These are phyloP conservation scores for Mycena crocata DNA, from an alignment of 768 basidiomycete species.

Conservation along the genomic window DNA sequence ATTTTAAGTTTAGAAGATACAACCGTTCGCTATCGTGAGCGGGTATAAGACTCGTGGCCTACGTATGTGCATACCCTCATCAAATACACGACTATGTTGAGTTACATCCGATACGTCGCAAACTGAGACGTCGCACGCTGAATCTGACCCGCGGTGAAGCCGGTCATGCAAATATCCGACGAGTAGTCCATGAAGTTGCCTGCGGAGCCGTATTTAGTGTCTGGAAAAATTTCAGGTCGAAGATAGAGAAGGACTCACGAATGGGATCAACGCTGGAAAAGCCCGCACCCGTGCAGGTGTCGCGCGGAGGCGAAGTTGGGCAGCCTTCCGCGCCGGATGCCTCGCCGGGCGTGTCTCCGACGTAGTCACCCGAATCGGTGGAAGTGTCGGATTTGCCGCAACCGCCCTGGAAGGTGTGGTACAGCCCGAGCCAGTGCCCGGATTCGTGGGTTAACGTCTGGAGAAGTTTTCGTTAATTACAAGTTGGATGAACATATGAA, in stretches of 20 bases:
- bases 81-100: too few species aligned
- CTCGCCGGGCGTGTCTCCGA: conserved; percentile 45
- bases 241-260: conserved; percentile 27
- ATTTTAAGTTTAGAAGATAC: too few species aligned
- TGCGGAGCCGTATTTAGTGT: too few species aligned
- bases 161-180: conserved; percentile 43
- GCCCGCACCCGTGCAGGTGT: conserved; percentile 33
- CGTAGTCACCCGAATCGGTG: conserved; percentile 36
- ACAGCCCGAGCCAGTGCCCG: conserved; percentile 72
- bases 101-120: conserved; percentile 55
- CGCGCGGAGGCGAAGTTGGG: conserved; percentile 23
- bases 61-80: too few species aligned
- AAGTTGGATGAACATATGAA: background rate
- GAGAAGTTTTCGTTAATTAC: background rate
- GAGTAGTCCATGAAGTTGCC: conserved; percentile 53
- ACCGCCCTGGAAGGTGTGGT: conserved; percentile 65
- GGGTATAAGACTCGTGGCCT: too few species aligned
- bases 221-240: too few species aligned
- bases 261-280: conserved; percentile 45
- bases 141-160: conserved; percentile 46
- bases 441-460: conserved; percentile 67
- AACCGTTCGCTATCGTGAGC: too few species aligned
- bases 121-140: conserved; percentile 52
- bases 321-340: conserved; percentile 45
- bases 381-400: conserved; percentile 43